Percentiles rank a stretch among this genome's conserved stretches.
phyloP scores from a whole-genome alignment of 2,329 filamentous ascomycete genomes.

The Pestalotiopsis sp. region DNA sequence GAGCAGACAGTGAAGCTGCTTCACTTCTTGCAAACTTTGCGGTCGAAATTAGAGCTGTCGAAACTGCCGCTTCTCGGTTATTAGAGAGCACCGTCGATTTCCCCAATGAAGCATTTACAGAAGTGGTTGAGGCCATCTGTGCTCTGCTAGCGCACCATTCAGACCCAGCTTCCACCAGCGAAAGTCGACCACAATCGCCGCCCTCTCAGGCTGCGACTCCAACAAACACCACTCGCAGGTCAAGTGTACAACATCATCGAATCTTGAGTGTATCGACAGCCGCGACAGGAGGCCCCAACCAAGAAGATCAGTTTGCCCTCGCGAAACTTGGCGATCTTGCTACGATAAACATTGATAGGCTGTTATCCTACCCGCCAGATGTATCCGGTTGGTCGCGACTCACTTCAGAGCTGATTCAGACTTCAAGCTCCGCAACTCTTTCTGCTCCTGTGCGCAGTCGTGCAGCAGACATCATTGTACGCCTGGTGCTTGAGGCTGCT shows the following conservation, averaged over 20 bases:
- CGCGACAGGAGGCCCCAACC: conserved; percentile 51
- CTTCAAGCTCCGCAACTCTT: conserved; percentile 49
- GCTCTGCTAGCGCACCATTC: conserved; percentile 60
- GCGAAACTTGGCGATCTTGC: conserved; percentile 76
- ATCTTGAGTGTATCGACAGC: conserved; percentile 52
- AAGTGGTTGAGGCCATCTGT: conserved; percentile 77
- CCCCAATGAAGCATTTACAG: conserved; percentile 78
- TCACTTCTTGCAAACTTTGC: conserved; percentile 69
- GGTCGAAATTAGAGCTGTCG: conserved; percentile 83
- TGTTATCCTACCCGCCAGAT: conserved; percentile 68
- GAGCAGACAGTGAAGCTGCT: conserved; percentile 53
- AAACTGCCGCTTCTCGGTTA: conserved; percentile 82
- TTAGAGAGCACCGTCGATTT: conserved; percentile 94
- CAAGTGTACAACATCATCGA: conserved; percentile 44
- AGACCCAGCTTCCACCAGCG: conserved; percentile 30
- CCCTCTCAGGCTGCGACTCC: conserved; percentile 30
- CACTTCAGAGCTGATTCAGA: conserved; percentile 54
- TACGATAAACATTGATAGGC: conserved; percentile 73
- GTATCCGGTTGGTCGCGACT: conserved; percentile 79
- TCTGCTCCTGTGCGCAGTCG: conserved; percentile 57
- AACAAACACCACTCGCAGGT: conserved; percentile 26
- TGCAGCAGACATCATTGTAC: conserved; percentile 67
- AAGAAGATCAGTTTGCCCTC: conserved; percentile 69
- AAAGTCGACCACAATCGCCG: conserved; percentile 40
- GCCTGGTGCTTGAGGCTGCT: conserved; percentile 60